phyloP scores from a whole-genome alignment of 2,329 filamentous ascomycete genomes.

The Aspergillus carbonarius region DNA sequence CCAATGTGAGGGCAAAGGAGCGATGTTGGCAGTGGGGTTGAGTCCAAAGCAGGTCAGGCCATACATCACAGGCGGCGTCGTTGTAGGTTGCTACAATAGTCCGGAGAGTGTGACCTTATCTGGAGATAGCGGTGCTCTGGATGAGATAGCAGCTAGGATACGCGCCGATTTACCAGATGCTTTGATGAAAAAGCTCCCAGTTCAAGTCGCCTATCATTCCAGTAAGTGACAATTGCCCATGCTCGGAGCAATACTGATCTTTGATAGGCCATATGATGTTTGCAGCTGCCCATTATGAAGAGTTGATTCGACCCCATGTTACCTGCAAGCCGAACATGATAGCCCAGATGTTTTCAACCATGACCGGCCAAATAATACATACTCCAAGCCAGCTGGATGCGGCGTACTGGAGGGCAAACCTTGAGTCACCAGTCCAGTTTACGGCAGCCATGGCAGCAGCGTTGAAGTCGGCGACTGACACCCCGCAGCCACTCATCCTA shows the following conservation, averaged over 20 bases:
- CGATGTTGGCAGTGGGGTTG: slow-evolving; percentile 28
- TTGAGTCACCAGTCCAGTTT: slow-evolving; percentile 25
- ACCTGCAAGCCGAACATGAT: background rate
- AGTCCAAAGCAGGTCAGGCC: slow-evolving; percentile 5
- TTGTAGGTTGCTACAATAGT: slow-evolving; percentile 29
- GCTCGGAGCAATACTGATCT: background rate
- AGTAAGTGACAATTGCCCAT: background rate
- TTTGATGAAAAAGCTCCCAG: slow-evolving; percentile 1
- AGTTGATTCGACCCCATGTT: background rate
- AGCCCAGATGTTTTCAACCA: slow-evolving; percentile 10
- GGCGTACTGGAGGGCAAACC: slow-evolving; percentile 16
- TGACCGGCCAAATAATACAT: background rate
- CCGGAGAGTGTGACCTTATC: slow-evolving; percentile 27
- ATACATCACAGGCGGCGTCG: slow-evolving; percentile 17
- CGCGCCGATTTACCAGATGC: slow-evolving; percentile 6
- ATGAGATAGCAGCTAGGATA: slow-evolving; percentile 1
- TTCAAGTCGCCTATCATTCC: background rate
- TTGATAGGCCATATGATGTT: background rate
- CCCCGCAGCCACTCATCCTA: slow-evolving; percentile 12
- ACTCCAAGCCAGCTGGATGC: background rate
- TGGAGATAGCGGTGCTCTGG: slow-evolving; percentile 13
- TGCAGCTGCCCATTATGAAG: background rate
- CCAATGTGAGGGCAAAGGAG: slow-evolving; percentile 10
- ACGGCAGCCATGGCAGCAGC: slow-evolving; percentile 7
- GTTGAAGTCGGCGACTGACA: background rate